Evolutionary conservation across 2,329 filamentous ascomycete species (phyloP), one percentile per base, ranked within the genome.

Genomic region (Mycosphaerelloides madeirae): DNA sequence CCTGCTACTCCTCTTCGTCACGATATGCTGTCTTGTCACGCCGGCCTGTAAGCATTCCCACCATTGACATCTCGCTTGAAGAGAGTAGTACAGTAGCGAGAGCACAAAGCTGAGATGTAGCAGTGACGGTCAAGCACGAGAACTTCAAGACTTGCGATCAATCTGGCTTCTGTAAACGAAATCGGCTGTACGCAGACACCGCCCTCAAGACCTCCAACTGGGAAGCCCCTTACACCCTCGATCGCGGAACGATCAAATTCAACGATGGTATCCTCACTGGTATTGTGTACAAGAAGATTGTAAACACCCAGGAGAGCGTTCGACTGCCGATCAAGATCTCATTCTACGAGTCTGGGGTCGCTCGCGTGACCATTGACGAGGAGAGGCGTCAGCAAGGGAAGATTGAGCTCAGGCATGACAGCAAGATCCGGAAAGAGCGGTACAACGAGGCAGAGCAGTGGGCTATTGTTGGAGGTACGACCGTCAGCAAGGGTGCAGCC

Each of bases 131-230:
- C 41, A 98, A 98, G 72, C 85, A 95, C 64, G 83, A 95, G 60
- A 90, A 95, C 67, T 98, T 97, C 77, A 98, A 97, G 65, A 95
- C 85, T 59, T 98, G 93, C 72, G 74, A 85, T 56, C 91, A 98
- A 65, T 93, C 91, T 3, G 93, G 93, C 60, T 98, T 98, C 74
- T 98, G 93, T 72, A 93, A 89, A 65, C 86, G 93, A 54, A 97
- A 97, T 70, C 83, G 93, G 65, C 85, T 80, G 31, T 90, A 86
- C 64, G 93, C 93, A 64, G 90, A 97, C 68, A 74, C 79, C 52
- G 88, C 83, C 51, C 69, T 79, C 35, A 71, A 79, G 32, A 70
- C 80, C 44, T 81, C 80, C 48, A 76, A 79, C 7, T 96, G 88
- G 85, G 73, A 74, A 54, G 83, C 88, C 6, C 91, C 91, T 0